These are phyloP conservation scores for Pseudocercospora eumusae DNA, from an alignment of 2,329 filamentous ascomycete species.

Conservation along the genomic window DNA sequence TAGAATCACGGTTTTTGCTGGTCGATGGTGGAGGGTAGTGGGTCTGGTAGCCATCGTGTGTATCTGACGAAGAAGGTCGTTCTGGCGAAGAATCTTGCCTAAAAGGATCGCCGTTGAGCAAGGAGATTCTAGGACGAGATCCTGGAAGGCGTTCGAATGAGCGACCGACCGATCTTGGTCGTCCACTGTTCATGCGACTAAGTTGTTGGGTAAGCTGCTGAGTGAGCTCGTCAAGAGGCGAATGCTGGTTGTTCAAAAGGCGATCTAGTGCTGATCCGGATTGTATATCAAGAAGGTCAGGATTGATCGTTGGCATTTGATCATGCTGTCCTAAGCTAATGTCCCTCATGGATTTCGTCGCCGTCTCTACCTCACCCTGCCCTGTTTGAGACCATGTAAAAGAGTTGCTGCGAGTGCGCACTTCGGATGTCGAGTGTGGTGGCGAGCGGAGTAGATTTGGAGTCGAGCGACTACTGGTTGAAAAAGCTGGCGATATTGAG, in stretches of 20 bases:
- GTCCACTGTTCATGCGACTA: slow-evolving; percentile 30
- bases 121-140: slow-evolving; percentile 20
- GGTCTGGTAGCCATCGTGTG: not conserved
- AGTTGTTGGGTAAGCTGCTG: slow-evolving; percentile 36
- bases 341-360: not conserved
- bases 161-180: slow-evolving; percentile 32
- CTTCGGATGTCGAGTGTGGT: slow-evolving; percentile 7
- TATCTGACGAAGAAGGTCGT: not conserved
- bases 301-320: not conserved
- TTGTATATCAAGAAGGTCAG: not conserved
- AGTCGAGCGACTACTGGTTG: slow-evolving; percentile 28
- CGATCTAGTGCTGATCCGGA: slow-evolving; percentile 1
- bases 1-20: slow-evolving; percentile 11
- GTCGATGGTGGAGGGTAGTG: not conserved
- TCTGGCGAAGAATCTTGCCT: slow-evolving; percentile 13
- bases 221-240: slow-evolving; percentile 39
- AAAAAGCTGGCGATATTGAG: slow-evolving; percentile 16
- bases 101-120: slow-evolving; percentile 31
- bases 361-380: not conserved
- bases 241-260: slow-evolving; percentile 29
- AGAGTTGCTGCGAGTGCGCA: slow-evolving; percentile 28
- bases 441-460: slow-evolving; percentile 27
- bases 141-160: slow-evolving; percentile 29
- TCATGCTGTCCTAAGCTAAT: not conserved
- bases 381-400: slow-evolving; percentile 21